Percentiles rank a stretch among this genome's conserved stretches.
Evolutionary conservation across 2,329 filamentous ascomycete species (phyloP).

Genomic region (Teratosphaeria gauchensis): DNA sequence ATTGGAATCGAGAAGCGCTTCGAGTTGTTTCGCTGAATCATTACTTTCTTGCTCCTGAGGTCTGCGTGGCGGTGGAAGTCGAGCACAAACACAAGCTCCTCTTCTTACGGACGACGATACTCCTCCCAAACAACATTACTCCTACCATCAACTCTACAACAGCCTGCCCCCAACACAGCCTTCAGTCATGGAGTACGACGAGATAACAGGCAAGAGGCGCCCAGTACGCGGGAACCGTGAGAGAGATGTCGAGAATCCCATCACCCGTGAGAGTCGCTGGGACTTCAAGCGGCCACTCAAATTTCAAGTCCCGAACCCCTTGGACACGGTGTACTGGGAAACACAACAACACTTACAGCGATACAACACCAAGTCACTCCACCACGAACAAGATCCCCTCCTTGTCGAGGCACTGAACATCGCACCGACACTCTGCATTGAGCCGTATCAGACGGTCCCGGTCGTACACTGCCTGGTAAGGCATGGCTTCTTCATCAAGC

Average conservation of each 20-base stretch:
- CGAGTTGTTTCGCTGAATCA: too few relatives aligned
- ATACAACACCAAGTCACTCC: background rate
- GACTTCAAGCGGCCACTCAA: background rate
- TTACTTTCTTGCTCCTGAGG: too few relatives aligned
- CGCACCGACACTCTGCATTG: background rate
- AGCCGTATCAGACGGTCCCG: background rate
- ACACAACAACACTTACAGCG: background rate
- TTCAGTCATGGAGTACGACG: background rate
- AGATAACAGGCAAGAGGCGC: background rate
- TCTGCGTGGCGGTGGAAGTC: too few relatives aligned
- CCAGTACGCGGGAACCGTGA: background rate
- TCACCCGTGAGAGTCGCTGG: background rate
- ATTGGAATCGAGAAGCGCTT: too few relatives aligned
- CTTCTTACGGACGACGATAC: too few relatives aligned
- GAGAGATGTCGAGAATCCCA: background rate
- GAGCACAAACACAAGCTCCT: too few relatives aligned
- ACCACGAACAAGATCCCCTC: background rate
- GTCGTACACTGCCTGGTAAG: conserved; percentile 1
- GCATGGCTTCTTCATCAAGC: background rate
- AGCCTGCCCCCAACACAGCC: too few relatives aligned
- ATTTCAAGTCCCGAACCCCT: background rate
- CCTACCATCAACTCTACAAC: too few relatives aligned
- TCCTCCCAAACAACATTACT: too few relatives aligned
- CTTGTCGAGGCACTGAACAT: conserved; percentile 1
- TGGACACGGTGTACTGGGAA: background rate